These are phyloP conservation scores for Naganishia vaughanmartiniae DNA, from an alignment of 768 basidiomycete species.

Conservation along the genomic window DNA sequence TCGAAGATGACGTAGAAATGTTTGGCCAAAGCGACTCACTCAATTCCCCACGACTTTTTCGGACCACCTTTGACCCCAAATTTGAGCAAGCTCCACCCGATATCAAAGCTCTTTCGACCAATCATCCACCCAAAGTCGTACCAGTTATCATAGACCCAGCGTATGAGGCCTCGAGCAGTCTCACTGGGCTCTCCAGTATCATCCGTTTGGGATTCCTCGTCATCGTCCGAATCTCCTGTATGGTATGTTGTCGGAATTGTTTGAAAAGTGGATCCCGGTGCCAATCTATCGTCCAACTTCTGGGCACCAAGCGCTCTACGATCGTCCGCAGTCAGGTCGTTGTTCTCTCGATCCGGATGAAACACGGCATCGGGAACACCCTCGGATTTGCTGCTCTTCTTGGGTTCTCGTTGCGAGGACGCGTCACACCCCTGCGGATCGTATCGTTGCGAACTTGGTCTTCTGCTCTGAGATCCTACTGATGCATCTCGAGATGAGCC, in stretches of 20 bases:
- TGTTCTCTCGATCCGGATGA: slow-evolving; percentile 2
- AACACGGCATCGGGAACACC: not conserved
- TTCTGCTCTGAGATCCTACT: not conserved
- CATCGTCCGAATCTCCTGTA: slow-evolving; percentile 8
- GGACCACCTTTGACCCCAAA: slow-evolving; percentile 84
- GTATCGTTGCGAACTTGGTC: not conserved
- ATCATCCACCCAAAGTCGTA: slow-evolving; percentile 37
- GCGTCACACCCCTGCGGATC: not conserved
- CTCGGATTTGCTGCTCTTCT: not conserved
- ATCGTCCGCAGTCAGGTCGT: slow-evolving; percentile 8
- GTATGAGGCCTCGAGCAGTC: slow-evolving; percentile 29
- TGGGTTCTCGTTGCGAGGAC: not conserved
- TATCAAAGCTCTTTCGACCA: slow-evolving; percentile 42
- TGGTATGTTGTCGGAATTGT: not conserved
- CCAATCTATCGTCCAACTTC: slow-evolving; percentile 39
- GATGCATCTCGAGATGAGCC: slow-evolving; percentile 2
- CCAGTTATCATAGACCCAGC: slow-evolving; percentile 33
- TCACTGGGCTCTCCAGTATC: slow-evolving; percentile 33
- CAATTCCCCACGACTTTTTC: slow-evolving; percentile 86
- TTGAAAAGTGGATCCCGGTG: slow-evolving; percentile 38
- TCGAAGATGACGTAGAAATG: slow-evolving; percentile 35
- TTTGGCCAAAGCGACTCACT: slow-evolving; percentile 70
- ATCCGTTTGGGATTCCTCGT: slow-evolving; percentile 3
- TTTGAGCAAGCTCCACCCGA: slow-evolving; percentile 58
- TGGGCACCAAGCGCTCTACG: slow-evolving; percentile 17